Conservation (phyloP, 2,329 filamentous ascomycete genomes). For the Hypomyces rosellus region DNA sequence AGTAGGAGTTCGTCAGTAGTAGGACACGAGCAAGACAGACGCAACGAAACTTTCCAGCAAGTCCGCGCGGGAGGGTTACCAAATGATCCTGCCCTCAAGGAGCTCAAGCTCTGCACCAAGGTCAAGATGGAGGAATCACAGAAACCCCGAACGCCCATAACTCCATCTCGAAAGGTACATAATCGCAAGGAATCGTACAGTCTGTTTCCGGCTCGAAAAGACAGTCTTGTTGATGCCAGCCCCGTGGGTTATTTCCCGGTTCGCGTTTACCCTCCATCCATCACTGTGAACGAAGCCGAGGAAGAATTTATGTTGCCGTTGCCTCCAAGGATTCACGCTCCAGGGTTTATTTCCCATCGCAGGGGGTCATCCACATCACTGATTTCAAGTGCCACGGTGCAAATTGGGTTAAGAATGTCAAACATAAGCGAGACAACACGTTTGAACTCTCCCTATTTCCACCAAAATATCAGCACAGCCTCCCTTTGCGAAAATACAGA, state of each 20-base stretch:
- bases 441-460: slow-evolving; percentile 15
- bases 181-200: slow-evolving; percentile 15
- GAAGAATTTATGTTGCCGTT: slow-evolving; percentile 26
- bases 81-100: neutral
- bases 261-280: slow-evolving; percentile 8
- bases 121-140: neutral
- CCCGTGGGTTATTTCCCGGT: slow-evolving; percentile 35
- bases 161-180: slow-evolving; percentile 3
- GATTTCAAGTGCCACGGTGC: slow-evolving; percentile 60
- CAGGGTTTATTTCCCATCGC: slow-evolving; percentile 33
- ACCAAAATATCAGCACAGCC: neutral
- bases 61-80: neutral
- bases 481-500: neutral
- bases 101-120: neutral
- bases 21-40: too few relatives aligned
- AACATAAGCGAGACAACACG: slow-evolving; percentile 46
- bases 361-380: slow-evolving; percentile 51
- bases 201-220: slow-evolving; percentile 15
- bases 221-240: slow-evolving; percentile 11
- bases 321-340: slow-evolving; percentile 36
- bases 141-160: neutral
- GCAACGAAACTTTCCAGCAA: too few relatives aligned
- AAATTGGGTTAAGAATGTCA: slow-evolving; percentile 64
- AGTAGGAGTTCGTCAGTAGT: too few relatives aligned
- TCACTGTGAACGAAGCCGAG: neutral